These are phyloP conservation scores for Microcyclosporella mali DNA, from an alignment of 2,329 filamentous ascomycete species.

Conservation along the genomic window DNA sequence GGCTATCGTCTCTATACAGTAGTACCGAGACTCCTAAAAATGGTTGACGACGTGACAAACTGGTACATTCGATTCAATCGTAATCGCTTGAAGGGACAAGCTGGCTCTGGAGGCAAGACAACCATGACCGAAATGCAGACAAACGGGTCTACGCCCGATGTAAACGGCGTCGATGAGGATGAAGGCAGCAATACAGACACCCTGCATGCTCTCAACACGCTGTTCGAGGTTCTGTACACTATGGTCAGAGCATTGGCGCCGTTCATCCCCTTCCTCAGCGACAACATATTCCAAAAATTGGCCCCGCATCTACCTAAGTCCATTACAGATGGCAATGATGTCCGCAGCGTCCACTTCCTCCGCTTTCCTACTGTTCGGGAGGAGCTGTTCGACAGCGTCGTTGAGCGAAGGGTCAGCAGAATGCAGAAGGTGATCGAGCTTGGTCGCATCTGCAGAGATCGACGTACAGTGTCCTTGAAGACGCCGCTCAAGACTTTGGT, in stretches of 20 bases:
- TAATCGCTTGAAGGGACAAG: constrained; percentile 71
- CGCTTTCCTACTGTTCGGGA: constrained; percentile 80
- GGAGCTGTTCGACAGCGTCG: constrained; percentile 77
- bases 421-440: constrained; percentile 98
- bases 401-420: constrained; percentile 78
- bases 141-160: constrained; percentile 12
- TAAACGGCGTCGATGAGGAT: constrained; percentile 43
- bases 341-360: constrained; percentile 86
- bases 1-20: constrained; percentile 73
- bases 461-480: constrained; percentile 78
- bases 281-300: constrained; percentile 84
- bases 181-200: constrained; percentile 74
- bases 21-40: constrained; percentile 62
- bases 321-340: constrained; percentile 59
- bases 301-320: constrained; percentile 73
- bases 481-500: constrained; percentile 84
- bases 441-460: constrained; percentile 77
- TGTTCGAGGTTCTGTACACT: constrained; percentile 90
- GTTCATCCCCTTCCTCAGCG: constrained; percentile 92
- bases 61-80: constrained; percentile 98
- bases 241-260: constrained; percentile 82
- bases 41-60: constrained; percentile 95
- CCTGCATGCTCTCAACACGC: constrained; percentile 80
- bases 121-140: constrained; percentile 15
- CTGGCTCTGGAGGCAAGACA: constrained; percentile 14